Conservation (phyloP, 75 land plant genomes). For the Sequoiadendron giganteum region DNA sequence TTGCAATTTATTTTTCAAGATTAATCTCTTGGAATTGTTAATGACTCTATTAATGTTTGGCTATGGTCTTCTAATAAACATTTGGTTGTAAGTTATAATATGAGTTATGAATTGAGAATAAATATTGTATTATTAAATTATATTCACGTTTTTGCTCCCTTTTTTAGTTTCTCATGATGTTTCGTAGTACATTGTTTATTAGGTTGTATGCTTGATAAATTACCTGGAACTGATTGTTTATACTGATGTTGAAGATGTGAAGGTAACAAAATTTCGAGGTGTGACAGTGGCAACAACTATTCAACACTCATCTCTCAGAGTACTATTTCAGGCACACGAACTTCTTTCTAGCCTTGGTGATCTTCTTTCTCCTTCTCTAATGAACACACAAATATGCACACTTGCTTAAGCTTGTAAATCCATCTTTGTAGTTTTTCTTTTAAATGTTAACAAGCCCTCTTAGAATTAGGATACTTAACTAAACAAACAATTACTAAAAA, state of each 20-base stretch:
- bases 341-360: not conserved
- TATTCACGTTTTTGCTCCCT: not conserved
- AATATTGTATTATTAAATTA: not conserved
- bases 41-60: not conserved
- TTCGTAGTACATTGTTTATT: not conserved
- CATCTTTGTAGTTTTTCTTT: not conserved
- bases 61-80: not conserved
- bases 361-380: not conserved
- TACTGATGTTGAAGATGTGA: conserved; percentile 12
- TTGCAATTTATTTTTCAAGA: not conserved
- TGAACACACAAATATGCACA: too few species aligned
- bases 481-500: not conserved
- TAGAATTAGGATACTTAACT: not conserved
- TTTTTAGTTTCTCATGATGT: not conserved
- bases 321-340: not conserved
- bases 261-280: conserved; percentile 10
- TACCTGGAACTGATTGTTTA: not conserved
- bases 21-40: not conserved
- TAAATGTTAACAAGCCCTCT: not conserved
- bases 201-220: not conserved
- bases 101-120: not conserved
- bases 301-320: not conserved
- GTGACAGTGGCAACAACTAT: conserved; percentile 5
- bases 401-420: not conserved
- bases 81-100: not conserved